phyloP scores from a whole-genome alignment of 73 alveolate genomes.

The Paramecium sonneborni region DNA sequence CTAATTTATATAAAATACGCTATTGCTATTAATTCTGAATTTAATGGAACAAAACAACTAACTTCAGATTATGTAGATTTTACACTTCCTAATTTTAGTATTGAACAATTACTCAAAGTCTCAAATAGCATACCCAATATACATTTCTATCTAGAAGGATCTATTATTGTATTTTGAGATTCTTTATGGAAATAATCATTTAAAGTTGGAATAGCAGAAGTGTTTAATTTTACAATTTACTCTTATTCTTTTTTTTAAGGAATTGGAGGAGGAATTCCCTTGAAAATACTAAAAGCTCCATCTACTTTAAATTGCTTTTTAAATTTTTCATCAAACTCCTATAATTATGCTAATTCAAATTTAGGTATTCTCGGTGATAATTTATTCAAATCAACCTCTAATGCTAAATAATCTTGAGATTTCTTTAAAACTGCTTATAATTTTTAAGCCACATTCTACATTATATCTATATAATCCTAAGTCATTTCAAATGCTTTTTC shows the following conservation, averaged over 20 bases:
- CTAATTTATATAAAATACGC: not conserved
- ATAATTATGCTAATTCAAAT: slow-evolving; percentile 62
- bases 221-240: not conserved
- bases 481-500: slow-evolving; percentile 64
- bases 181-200: slow-evolving; percentile 12
- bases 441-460: slow-evolving; percentile 54
- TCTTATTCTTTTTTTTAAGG: not conserved
- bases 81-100: slow-evolving; percentile 39
- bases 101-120: slow-evolving; percentile 51
- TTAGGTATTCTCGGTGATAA: slow-evolving; percentile 54
- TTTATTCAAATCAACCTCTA: slow-evolving; percentile 43
- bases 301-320: not conserved
- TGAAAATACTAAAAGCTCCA: slow-evolving; percentile 12
- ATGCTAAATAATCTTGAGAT: slow-evolving; percentile 6
- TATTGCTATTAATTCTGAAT: slow-evolving; percentile 31
- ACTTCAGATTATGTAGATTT: slow-evolving; percentile 43
- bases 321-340: not conserved
- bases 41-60: slow-evolving; percentile 47
- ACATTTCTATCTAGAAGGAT: slow-evolving; percentile 36
- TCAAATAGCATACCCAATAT: slow-evolving; percentile 45
- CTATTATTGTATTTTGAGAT: not conserved
- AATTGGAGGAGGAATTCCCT: not conserved
- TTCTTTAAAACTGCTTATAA: not conserved
- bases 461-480: slow-evolving; percentile 11
- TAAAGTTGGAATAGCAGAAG: not conserved